Base-by-base conservation (phyloP, 2,329 filamentous ascomycete genomes). In the Paraphaeosphaeria minitans region DNA sequence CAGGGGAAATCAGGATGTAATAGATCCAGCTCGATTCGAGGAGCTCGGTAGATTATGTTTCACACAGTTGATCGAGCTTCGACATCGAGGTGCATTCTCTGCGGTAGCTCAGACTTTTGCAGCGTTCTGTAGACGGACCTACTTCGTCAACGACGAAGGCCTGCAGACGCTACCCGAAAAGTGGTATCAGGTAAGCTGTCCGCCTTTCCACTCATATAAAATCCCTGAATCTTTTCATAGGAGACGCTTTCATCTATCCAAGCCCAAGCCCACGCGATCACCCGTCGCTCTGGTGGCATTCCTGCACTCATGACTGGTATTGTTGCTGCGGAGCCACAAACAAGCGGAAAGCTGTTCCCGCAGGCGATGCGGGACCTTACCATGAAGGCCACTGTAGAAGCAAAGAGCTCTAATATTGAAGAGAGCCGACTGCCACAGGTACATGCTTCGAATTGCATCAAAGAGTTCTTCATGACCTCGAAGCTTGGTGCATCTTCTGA, bases 51-150 rank as follows among this genome's bases (percentile, higher is more conserved):
- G 85, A 41, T 78, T 96, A 7, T 89, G 91, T 16, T 96, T 97
- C 71, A 85, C 86, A 2, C 92, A 99, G 71, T 82, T 99, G 9
- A 87, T 92, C 0, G 90, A 86, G 53, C 81, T 99, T 31, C 86
- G 95, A 42, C 95, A 99, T 75, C 86, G 95, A 57, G 95, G 95
- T 57, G 95, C 95, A 7, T 96, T 98, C 71, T 95, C 92, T 0
- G 94, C 94, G 0, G 95, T 98, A 1, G 91, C 94, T 0, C 87
- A 92, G 54, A 97, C 93, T 0, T 98, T 97, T 75, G 85, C 87
- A 1, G 83, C 86, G 27, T 96, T 93, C 69, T 98, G 94, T 82
- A 89, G 79, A 68, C 87, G 75, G 77, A 86, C 82, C 65, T 78
- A 85, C 9, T 82, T 85, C 52, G 82, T 85, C 31, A 74, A 77